Evolutionary conservation across 495 filamentous ascomycete species (phyloP), one percentile per base, ranked within the genome.

Genomic region (Oidiodendron maius): DNA sequence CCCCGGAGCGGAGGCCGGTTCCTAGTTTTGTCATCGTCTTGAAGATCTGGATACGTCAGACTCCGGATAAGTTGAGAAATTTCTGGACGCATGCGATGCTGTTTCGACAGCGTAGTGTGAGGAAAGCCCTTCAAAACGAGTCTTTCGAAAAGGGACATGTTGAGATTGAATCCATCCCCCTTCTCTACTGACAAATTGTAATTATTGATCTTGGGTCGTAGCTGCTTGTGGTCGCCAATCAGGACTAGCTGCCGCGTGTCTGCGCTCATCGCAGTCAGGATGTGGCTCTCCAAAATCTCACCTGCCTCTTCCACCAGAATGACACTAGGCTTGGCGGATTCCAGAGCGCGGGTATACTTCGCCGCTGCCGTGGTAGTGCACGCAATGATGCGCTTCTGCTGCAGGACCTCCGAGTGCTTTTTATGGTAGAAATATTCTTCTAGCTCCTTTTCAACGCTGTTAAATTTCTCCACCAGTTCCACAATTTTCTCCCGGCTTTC

Each of bases 211-310:
- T 56, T 60, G 17, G 87, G 87, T 3, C 86, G 72, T 3, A 93
- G 71, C 48, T 93, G 87, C 52, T 82, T 73, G 53, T 91, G 85
- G 51, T 93, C 87, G 2, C 87, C 87, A 28, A 90, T 90, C 10
- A 90, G 61, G 6, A 88, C 69, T 2, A 87, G 55, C 25, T 90
- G 83, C 53, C 87, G 76, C 10, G 81, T 83, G 0, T 71, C 61
- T 0, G 76, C 61, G 0, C 66, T 60, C 21, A 93, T 55, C 0
- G 84, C 77, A 0, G 84, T 82, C 0, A 91, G 60, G 28, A 89
- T 68, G 55, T 91, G 82, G 18, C 70, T 75, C 56, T 93, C 87
- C 1, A 90, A 61, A 20, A 90, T 85, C 54, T 93, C 87, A 5
- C 87, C 86, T 3, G 86, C 86, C 55, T 93, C 87, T 58, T 93